Base-by-base conservation (phyloP, 495 filamentous ascomycete genomes). In the Annulohypoxylon bovei region DNA sequence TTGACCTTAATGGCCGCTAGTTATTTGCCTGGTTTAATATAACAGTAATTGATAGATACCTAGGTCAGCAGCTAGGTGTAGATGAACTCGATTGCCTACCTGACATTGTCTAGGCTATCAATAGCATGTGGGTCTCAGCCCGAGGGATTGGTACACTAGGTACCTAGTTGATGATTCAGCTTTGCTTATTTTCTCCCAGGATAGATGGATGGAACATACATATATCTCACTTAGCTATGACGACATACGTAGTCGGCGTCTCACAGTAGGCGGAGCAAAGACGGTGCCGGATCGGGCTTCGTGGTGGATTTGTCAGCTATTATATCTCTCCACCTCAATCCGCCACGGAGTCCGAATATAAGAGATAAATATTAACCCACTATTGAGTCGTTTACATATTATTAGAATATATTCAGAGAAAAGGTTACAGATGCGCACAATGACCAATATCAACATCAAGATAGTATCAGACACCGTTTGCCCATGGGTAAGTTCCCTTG, bases 381-480 rank as follows among this genome's bases (percentile, higher is more conserved):
- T 3, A 11, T 53, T 22, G 3, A 20, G n/a, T 5, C 4, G n/a
- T 53, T 3, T 20, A 9, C 6, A 32, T 5, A 20, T 5, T 11
- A 2, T 4, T 12, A 16, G 4, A 11, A 16, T 49, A 25, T 23
- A 5, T 18, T 20, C 49, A 7, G 27, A 33, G 16, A 1, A 5
- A 33, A 7, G 18, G 4, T 12, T 20, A 12, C 4, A 52, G 9
- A 28, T 8, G 6, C 78, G 25, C 73, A 66, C 67, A 82, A 94
- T 94, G 92, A 92, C 90, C 18, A 88, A 89, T 65, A 92, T 92
- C 82, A 84, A 85, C 53, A 90, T 94, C 77, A 86, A 91, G 28
- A 88, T 94, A 65, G 87, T 92, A 27, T 84, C 78, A 35, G 92
- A 94, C 81, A 92, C 87, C 23, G 86, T 94, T 61, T 95, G 92